A percentile compares a stretch with the other conserved stretches of the same genome.
phyloP scores from a whole-genome alignment of 176 grass and related monocot genomes.

The Oryza coarctata region DNA sequence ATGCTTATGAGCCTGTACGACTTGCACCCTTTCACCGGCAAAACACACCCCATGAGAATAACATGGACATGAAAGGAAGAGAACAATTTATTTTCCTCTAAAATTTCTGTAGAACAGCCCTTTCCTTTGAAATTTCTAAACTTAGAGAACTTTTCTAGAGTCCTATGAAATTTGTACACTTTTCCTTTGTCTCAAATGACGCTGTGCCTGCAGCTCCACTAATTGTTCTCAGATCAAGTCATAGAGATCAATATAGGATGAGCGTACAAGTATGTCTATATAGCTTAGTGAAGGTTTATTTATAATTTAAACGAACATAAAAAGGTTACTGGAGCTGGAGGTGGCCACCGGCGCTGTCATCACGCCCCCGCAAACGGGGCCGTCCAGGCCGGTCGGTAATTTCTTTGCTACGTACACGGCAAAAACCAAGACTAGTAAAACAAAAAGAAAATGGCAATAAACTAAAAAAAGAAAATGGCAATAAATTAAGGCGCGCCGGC shows the following conservation, averaged over 20 bases:
- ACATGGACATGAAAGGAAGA: no score
- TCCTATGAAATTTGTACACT: no score
- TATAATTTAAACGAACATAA: not conserved
- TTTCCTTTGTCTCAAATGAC: no score
- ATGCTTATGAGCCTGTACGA: not conserved
- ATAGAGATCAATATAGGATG: no score
- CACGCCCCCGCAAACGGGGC: constrained; percentile 54
- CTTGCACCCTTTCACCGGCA: not conserved
- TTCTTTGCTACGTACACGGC: constrained; percentile 36
- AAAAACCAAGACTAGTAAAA: constrained; percentile 14
- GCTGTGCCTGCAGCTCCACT: no score
- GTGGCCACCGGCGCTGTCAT: constrained; percentile 56
- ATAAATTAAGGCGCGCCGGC: constrained; percentile 40
- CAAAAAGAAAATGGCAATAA: constrained; percentile 21
- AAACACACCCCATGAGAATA: not conserved
- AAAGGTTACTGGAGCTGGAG: not conserved
- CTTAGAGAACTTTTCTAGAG: not conserved
- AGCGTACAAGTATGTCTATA: not conserved
- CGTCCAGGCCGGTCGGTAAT: constrained; percentile 49
- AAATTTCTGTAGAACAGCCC: not conserved
- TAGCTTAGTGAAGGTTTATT: not conserved
- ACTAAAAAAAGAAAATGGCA: constrained; percentile 32
- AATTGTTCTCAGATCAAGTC: not conserved
- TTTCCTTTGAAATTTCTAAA: not conserved
- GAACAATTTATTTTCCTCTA: no score